Conservation (phyloP, 2,329 filamentous ascomycete genomes). For the Neopestalotiopsis clavispora region DNA sequence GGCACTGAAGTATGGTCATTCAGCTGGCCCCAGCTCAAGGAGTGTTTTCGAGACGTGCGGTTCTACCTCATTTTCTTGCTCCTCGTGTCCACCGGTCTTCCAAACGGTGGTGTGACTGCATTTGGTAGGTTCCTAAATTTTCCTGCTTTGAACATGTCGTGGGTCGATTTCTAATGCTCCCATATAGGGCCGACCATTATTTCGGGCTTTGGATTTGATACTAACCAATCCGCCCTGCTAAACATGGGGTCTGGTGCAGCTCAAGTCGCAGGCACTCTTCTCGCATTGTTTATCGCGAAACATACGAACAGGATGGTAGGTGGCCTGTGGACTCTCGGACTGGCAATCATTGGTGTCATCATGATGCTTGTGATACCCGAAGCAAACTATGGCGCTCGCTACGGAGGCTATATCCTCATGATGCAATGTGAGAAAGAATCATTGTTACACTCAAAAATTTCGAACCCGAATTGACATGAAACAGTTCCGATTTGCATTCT, state of each 20-base stretch:
- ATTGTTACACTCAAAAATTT: neutral
- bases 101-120: conserved; percentile 1
- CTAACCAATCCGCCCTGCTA: neutral
- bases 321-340: neutral
- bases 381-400: conserved; percentile 3
- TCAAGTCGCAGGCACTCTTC: conserved; percentile 1
- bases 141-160: too few species aligned
- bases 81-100: neutral
- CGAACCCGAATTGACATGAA: neutral
- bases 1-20: conserved; percentile 10
- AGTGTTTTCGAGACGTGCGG: neutral
- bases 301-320: neutral
- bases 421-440: neutral
- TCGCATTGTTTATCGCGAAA: conserved; percentile 1
- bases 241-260: conserved; percentile 6
- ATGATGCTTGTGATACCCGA: conserved; percentile 6
- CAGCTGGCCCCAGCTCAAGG: conserved; percentile 5
- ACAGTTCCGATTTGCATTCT: conserved; percentile 5
- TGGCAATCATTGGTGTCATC: conserved; percentile 10
- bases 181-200: neutral
- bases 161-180: neutral
- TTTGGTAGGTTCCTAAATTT: neutral
- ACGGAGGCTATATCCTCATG: conserved; percentile 10
- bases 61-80: conserved; percentile 9
- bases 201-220: conserved; percentile 2